Base-by-base conservation (phyloP, 1,284 basidiomycete species). In the Apiotrichum sp. region DNA sequence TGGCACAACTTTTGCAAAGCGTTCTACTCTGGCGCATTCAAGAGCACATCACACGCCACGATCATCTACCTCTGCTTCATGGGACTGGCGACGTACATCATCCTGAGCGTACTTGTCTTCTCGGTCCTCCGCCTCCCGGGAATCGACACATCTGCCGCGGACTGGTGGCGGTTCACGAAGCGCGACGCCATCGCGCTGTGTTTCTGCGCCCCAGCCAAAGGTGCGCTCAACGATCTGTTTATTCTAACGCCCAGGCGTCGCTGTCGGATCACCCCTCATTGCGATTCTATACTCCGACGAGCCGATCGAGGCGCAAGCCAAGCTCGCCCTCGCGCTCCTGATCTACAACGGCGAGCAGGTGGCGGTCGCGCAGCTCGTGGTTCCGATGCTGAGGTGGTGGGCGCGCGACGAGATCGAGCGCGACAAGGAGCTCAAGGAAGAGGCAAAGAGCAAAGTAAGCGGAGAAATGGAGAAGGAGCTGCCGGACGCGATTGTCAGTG, bases 21-120 rank as follows among this genome's bases (percentile, higher is more conserved):
- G 0, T 74, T 75, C 56, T 63, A 68, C 52, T 65, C 65, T 0
- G 58, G 63, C 9, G 66, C 69, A 0, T 72, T 75, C 48, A 42
- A 67, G 33, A 58, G 58, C 4, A 56, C 72, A 10, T 61, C 65
- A 0, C 61, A 59, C 13, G 57, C 65, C 14, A 69, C 71, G 4
- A 63, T 73, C 53, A 62, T 65, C 3, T 66, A 72, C 52, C 59
- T 70, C 53, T 60, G 72, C 54, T 52, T 65, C 47, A 56, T 65
- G 52, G 34, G 60, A 55, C 65, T 70, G 58, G 59, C 68, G 6
- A n/a, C 58, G 11, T 42, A 69, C 14, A 54, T 71, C 7, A 2
- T 48, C 3, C 35, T 48, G 10, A 31, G 16, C 4, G 35, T 7
- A 4, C 1, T 34, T 1, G 47, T 34, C 6, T 70, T 70, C 50